These are phyloP conservation scores for Cordyceps militaris DNA, from an alignment of 2,329 filamentous ascomycete species.

Conservation along the genomic window DNA sequence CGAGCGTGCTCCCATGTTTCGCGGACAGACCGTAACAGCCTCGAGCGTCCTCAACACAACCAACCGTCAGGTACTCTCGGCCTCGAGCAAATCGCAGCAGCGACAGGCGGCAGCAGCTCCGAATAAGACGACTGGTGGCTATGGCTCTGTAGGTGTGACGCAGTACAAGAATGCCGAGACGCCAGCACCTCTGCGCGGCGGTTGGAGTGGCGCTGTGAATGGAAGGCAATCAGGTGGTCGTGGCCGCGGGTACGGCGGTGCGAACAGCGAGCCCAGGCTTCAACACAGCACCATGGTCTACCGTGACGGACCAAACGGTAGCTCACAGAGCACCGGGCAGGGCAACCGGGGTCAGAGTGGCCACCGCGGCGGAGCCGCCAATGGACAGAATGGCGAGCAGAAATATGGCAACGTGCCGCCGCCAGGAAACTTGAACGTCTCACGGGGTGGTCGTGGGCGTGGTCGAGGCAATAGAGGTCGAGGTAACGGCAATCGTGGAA, in stretches of 20 bases:
- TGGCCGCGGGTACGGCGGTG: conserved; percentile 26
- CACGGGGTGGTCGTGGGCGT: conserved; percentile 34
- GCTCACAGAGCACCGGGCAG: conserved; percentile 19
- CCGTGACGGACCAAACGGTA: conserved; percentile 31
- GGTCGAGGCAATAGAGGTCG: conserved; percentile 35
- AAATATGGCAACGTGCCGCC: conserved; percentile 54
- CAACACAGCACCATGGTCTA: conserved; percentile 49
- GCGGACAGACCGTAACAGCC: conserved; percentile 82
- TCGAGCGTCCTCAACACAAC: conserved; percentile 86
- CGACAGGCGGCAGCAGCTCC: conserved; percentile 41
- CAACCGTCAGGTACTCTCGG: conserved; percentile 70
- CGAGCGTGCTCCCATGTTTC: conserved; percentile 85
- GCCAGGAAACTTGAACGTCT: conserved; percentile 47
- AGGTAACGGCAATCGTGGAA: conserved; percentile 28
- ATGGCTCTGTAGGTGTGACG: conserved; percentile 50
- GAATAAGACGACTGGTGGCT: conserved; percentile 46
- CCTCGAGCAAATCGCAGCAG: conserved; percentile 45
- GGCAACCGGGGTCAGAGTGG: conserved; percentile 15
- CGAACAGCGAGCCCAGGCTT: conserved; percentile 31
- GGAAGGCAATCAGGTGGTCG: conserved; percentile 36
- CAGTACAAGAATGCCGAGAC: conserved; percentile 55
- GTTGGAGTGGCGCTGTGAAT: conserved; percentile 51
- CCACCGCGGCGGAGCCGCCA: conserved; percentile 21
- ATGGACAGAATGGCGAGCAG: conserved; percentile 18
- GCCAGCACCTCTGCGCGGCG: conserved; percentile 47